phyloP scores from a whole-genome alignment of 441 rosid genomes.

The Lagerstroemia fauriei region DNA sequence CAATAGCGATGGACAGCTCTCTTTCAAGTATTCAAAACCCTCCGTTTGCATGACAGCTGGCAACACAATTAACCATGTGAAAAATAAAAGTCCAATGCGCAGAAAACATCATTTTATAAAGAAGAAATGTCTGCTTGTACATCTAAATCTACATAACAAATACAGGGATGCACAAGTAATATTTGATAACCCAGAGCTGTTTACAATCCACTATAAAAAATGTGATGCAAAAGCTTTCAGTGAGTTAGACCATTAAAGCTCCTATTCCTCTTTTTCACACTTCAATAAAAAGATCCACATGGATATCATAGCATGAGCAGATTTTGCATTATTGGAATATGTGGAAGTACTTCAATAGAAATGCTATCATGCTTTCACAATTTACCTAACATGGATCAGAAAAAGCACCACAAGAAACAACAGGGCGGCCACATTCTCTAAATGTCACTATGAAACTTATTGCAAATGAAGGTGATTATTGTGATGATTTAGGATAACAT shows the following conservation, averaged over 20 bases:
- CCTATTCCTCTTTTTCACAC: neutral
- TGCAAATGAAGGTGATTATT: neutral
- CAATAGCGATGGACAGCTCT: conserved; percentile 70
- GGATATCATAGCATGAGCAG: neutral
- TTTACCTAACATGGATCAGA: neutral
- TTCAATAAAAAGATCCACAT: neutral
- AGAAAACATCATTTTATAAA: neutral
- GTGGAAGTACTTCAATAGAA: no score
- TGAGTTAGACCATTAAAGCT: neutral
- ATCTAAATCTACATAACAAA: neutral
- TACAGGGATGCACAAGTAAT: no score
- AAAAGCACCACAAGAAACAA: neutral
- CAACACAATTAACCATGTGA: neutral
- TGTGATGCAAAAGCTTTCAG: neutral
- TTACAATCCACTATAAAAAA: neutral
- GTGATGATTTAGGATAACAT: neutral
- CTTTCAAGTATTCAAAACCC: conserved; percentile 71
- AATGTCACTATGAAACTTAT: neutral
- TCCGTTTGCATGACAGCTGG: conserved; percentile 69
- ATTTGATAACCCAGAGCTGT: neutral
- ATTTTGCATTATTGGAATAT: no score
- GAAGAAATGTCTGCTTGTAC: neutral
- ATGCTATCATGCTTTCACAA: neutral
- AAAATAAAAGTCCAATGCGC: neutral
- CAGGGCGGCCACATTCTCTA: neutral